A percentile compares a stretch with the other conserved stretches of the same genome.
phyloP scores from a whole-genome alignment of 2,329 filamentous ascomycete species.

The Fusarium pseudonygamai region DNA sequence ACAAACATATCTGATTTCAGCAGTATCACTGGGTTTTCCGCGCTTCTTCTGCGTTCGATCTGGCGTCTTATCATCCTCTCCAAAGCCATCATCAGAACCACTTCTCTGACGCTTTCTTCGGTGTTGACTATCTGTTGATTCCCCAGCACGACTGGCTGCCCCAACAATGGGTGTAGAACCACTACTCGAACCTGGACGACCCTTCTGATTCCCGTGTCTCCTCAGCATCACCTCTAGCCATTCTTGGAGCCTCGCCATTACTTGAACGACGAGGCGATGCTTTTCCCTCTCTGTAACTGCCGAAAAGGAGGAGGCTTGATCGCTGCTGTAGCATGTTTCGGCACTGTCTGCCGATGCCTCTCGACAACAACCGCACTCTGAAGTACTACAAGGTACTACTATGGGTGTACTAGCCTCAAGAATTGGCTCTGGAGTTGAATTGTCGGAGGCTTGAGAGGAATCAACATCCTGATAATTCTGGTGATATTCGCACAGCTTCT shows the following conservation, averaged over 20 bases:
- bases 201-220: neutral
- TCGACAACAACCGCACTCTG: no score
- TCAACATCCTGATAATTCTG: no score
- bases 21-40: neutral
- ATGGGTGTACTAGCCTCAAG: no score
- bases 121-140: neutral
- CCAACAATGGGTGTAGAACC: neutral
- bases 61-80: neutral
- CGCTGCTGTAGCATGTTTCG: neutral
- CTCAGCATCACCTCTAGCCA: accelerated
- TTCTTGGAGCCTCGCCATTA: neutral
- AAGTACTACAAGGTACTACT: no score
- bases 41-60: neutral
- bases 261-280: neutral
- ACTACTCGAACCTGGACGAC: neutral
- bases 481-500: no score
- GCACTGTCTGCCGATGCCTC: neutral
- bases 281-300: neutral
- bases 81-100: neutral
- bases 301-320: neutral
- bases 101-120: neutral
- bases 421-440: no score
- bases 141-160: neutral
- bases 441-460: no score
- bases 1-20: neutral